Evolutionary conservation across 1,284 basidiomycete genomes (phyloP), one percentile per base, ranked within the genome.

Genomic region (Chalciporus piperatoides): DNA sequence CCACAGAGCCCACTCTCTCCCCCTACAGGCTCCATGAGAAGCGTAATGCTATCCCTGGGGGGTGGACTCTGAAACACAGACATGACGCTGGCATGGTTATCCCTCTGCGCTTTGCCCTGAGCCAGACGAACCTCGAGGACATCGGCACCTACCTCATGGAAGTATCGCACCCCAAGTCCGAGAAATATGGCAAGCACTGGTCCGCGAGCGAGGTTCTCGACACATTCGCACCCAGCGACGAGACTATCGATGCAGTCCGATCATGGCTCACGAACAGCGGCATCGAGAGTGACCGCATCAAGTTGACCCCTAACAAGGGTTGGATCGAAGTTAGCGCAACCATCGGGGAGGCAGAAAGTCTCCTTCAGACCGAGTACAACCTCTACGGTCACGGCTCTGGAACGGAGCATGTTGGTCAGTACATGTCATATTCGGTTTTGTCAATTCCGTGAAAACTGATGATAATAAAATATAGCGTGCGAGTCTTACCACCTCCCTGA

Each of bases 171-270:
- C 74, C 76, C 3, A 60, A 68, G 2, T 77, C 71, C 0, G 44
- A 58, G 6, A 67, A 68, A 55, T 77, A 73, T 45, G 72, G 74
- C 2, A 65, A 72, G 27, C 74, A 76, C 54, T 78, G 75, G 75
- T 58, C 61, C 24, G 56, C 67, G 4, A 59, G 61, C 21, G 62
- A 71, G 21, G 55, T 78, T 40, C 56, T 62, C 14, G 56, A 71
- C 19, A 65, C 61, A 36, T 75, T 79, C 51, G 60, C 70, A 17
- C 75, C 76, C 0, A 64, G 63, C 42, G 54, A 63, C 12, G 65
- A 70, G 46, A 66, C 73, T 0, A 51, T 74, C 42, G 55, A 56
- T 1, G 55, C 62, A 0, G 75, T 77, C 28, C 59, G 58, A 25
- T 55, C 55, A 2, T 78, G 77, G 76, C 64, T 78, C 7, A 46